These are phyloP conservation scores for Saccharum spontaneum DNA, from an alignment of 176 grass and related monocot genomes.

Conservation along the genomic window DNA sequence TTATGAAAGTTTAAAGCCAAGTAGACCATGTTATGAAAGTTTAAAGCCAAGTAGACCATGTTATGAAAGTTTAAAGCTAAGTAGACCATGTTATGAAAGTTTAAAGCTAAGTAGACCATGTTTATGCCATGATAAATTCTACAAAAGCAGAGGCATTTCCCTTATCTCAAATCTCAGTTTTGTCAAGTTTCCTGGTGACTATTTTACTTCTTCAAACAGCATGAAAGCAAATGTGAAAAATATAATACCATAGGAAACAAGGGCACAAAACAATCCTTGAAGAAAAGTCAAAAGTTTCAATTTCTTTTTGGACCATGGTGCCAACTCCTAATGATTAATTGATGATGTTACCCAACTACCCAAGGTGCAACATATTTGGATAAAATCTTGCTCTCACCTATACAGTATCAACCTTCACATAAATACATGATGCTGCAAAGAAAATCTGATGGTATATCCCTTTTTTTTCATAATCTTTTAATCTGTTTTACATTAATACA, in stretches of 20 bases:
- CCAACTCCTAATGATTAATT: not conserved
- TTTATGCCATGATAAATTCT: not conserved
- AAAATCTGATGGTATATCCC: not conserved
- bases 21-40: not conserved
- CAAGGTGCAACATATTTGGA: constrained; percentile 5
- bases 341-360: no score
- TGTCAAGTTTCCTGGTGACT: not conserved
- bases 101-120: not conserved
- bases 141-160: not conserved
- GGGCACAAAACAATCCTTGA: not conserved
- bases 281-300: not conserved
- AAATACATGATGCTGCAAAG: not conserved
- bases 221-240: not conserved
- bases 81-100: not conserved
- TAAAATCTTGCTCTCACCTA: not conserved
- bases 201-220: not conserved
- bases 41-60: not conserved
- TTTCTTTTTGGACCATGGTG: not conserved
- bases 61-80: not conserved
- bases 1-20: not conserved
- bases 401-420: not conserved
- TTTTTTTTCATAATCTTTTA: constrained; percentile 1
- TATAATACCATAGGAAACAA: not conserved
- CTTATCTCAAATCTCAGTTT: not conserved
- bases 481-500: not conserved